Conservation (phyloP, 192 early-diverging fungal species). For the Chytriomyces hyalinus region DNA sequence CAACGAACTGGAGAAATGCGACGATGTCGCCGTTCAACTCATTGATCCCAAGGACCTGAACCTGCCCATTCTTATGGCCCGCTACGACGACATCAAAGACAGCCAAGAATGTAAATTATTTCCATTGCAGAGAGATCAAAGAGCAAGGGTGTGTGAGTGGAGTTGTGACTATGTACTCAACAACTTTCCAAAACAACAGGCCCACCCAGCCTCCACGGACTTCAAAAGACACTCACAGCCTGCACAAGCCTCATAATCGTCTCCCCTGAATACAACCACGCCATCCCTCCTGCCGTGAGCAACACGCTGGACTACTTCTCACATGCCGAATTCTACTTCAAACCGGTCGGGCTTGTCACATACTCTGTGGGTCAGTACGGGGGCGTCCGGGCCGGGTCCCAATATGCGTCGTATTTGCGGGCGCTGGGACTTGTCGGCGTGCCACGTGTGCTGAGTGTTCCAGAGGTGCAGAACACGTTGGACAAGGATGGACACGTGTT, state of each 20-base stretch:
- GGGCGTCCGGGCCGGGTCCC: conserved; percentile 28
- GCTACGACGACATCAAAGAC: no score
- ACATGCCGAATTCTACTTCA: conserved; percentile 34
- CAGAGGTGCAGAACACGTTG: no score
- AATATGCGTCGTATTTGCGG: no score
- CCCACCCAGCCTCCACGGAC: background rate
- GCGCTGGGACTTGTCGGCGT: no score
- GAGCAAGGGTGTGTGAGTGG: background rate
- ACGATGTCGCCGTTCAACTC: background rate
- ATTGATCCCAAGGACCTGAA: no score
- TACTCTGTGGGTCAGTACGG: conserved; percentile 39
- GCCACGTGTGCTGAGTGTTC: no score
- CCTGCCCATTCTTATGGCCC: no score
- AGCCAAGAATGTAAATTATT: background rate
- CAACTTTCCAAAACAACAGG: background rate
- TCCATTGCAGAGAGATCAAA: background rate
- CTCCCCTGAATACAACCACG: conserved; percentile 45
- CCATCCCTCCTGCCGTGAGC: conserved; percentile 41
- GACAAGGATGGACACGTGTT: background rate
- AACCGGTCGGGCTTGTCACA: conserved; percentile 34
- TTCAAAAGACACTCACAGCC: background rate
- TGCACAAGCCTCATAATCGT: conserved; percentile 39
- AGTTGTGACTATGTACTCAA: background rate
- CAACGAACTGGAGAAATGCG: no score
- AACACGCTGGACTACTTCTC: conserved; percentile 44